Base-by-base conservation (phyloP, 345 rosid species). In the Atalantia buxifolia region DNA sequence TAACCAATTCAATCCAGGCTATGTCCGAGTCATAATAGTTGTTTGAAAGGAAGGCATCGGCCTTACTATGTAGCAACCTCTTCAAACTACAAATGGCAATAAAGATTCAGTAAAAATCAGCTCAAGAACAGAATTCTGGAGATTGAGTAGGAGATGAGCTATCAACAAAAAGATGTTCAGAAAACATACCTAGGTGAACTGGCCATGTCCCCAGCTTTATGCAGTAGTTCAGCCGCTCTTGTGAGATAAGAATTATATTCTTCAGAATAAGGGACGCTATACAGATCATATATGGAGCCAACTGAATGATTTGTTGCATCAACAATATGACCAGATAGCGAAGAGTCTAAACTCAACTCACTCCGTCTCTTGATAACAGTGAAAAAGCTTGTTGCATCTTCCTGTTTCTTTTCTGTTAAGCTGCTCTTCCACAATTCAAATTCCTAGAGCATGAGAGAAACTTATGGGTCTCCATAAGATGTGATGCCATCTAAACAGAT, bases 1-100 rank as follows among this genome's bases (percentile, higher is more conserved):
- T 85, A 78, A 95, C 99, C 98, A 95, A 83, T 78, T 95, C 98
- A 96, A 95, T 95, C 99, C 98, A 93, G 64, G 98, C 96, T 71
- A 95, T 87, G 84, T 92, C 99, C 0, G 99, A 95, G 65, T 91
- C 96, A 81, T 91, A 90, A 76, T 93, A 95, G 62, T 93, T 89
- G 86, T 95, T 93, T 72, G 99, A 92, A 68, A 92, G 90, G 87
- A 95, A 95, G 22, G 98, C 97, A 62, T 87, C 89, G 12, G 97
- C 99, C 87, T 92, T 95, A 87, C 92, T 79, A 48, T 93, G 96
- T 67, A 95, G 86, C 72, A 93, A 88, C 86, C 87, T 91, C 94
- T 90, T 93, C 88, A 95, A 90, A 84, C 99, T 95, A 83, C 78
- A 83, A 13, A 35, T 76, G 59, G 70, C 16, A 62, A 82, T 71